Evolutionary conservation across 495 filamentous ascomycete genomes (phyloP), one percentile per base, ranked within the genome.

Genomic region (Terfezia boudieri): DNA sequence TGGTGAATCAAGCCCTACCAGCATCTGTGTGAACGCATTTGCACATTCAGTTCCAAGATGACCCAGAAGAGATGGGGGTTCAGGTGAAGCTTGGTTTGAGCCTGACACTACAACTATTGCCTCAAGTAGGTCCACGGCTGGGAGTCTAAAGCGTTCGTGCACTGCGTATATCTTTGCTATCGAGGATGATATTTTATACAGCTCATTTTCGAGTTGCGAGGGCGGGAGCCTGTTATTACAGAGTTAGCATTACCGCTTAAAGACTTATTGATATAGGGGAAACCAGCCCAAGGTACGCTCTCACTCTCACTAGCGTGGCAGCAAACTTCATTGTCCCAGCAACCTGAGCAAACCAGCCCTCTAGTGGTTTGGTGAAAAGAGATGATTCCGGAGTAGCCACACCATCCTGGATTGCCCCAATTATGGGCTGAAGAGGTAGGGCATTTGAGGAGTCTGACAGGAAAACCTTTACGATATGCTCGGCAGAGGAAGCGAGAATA

Each of bases 11-110:
- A 95, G 70, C 54, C 78, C 74, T 7, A 83, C 78, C 10, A 94
- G 68, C 14, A 89, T 71, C 54, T 82, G 76, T 23, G 95, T 73
- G 68, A 96, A 94, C 36, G 82, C 78, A 56, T 82, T 83, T 4
- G 87, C 80, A 22, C 81, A 80, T 57, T 85, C 80, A 16, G 84
- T 73, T 14, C 86, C 85, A 2, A 99, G 73, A 62, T 90, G 82
- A 53, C 86, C 87, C 17, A 99, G 75, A 20, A 98, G 72, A 8
- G 89, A 95, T 32, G 87, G 84, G 4, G 90, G 86, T 59, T 95
- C 86, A 20, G 72, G 72, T 22, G 71, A 64, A 53, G 12, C 0
- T 46, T 46, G 77, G 32, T 76, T 72, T 17, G 63, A 63, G 9
- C 63, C 63, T 35, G 57, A 64, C 9, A 62, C 64, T n/a, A 60